Conservation (phyloP, 345 rosid genomes). For the Eucalyptus lansdowneana region DNA sequence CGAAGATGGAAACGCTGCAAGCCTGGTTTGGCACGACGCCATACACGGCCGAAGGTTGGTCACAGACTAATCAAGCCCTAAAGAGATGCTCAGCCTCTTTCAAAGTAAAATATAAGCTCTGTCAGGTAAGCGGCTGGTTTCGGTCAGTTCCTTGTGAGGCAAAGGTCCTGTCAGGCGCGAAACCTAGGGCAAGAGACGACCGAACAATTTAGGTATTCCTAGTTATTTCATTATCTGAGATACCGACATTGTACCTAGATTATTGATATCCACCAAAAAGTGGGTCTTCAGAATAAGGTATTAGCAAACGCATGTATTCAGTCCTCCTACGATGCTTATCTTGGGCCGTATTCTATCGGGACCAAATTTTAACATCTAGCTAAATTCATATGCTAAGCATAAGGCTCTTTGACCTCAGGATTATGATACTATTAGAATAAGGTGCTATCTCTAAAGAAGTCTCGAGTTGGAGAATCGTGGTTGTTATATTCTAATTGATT, state of each 20-base stretch:
- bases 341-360: neutral
- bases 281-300: neutral
- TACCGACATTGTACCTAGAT: neutral
- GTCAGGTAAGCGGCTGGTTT: neutral
- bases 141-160: neutral
- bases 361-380: no score
- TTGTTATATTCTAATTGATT: neutral
- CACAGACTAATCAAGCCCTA: neutral
- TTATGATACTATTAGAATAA: neutral
- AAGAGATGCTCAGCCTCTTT: neutral
- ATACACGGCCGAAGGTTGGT: neutral
- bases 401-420: neutral
- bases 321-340: neutral
- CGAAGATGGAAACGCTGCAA: neutral
- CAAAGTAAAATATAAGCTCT: neutral
- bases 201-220: neutral
- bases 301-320: neutral
- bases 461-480: neutral
- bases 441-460: neutral
- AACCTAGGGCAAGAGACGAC: neutral
- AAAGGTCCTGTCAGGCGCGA: neutral
- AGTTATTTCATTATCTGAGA: neutral
- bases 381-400: neutral
- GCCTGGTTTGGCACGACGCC: neutral
- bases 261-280: neutral